Base-by-base conservation (phyloP, 2,329 filamentous ascomycete genomes). In the Aspergillus novofumigatus region DNA sequence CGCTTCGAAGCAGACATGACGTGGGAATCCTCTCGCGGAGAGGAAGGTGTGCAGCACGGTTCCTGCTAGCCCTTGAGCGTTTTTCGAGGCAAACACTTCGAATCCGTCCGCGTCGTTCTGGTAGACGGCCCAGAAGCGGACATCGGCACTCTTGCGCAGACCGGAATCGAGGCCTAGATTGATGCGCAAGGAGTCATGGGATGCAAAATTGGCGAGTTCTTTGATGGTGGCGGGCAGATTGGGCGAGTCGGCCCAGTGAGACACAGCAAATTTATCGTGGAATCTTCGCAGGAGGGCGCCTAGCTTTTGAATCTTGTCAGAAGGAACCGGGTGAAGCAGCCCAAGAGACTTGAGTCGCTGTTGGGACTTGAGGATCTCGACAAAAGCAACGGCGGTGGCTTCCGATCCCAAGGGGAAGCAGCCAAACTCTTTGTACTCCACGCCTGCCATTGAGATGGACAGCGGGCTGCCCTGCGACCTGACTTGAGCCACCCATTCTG, bases 371-470 rank as follows among this genome's bases (percentile, higher is more conserved):
- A 79, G 68, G 25, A 81, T 68, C 45, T 79, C 75, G 2, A 73
- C 69, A 54, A 81, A 81, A 5, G 76, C 72, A 32, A 74, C 65
- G 11, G 68, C 58, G 1, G 75, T 68, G 4, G 73, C 68, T 38
- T 79, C 73, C 3, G 77, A 72, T 1, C 79, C 78, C 1, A 81
- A 62, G 23, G 78, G 78, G 54, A 80, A 80, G 56, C 79, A 80
- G 20, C 78, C 78, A 29, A 79, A 66, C 14, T 67, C 60, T 38
- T 70, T 73, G 55, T 74, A 77, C 11, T 71, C 69, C n/a, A 68
- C 58, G 2, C 76, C 76, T 6, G 62, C 59, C 50, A 68, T 63
- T 2, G 77, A 76, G 14, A 71, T 63, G 1, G 75, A 77, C 25
- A 77, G 62, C 9, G 75, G 74, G 58, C 71, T 72, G 3, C 65